Evolutionary conservation across 2,329 filamentous ascomycete species (phyloP), one percentile per base, ranked within the genome.

Genomic region (Tolypocladium endophyticum): DNA sequence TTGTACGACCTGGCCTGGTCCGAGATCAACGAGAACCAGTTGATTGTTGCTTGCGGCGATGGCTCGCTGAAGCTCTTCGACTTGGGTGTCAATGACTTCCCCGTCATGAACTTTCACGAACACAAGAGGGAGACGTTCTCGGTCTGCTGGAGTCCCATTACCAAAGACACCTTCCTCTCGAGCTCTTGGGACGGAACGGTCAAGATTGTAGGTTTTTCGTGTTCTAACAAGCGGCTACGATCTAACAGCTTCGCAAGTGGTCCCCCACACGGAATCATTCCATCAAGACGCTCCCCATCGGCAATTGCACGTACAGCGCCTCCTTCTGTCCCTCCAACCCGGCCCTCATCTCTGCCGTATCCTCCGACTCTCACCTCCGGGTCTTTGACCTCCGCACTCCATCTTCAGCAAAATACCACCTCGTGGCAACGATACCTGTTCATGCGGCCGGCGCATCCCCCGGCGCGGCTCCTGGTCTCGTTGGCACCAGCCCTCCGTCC

Each of bases 1-100:
- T 87, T 97, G 64, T 99, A 96, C 75, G 94, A 99, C 75, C 81
- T 94, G 58, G 84, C 92, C 33, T 97, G 94, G 92, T 96, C 92
- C 23, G 94, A 99, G 77, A 85, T 91, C 66, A 92, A 99, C 77
- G 93, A 97, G 77, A 96, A 94, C 74, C 94, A 99, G 77, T 79
- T 97, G 57, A 82, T 96, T 25, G 87, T 88, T 1, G 92, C 92
- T 0, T 92, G 90, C 65, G 94, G 94, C 64, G 94, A 99, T 76
- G 94, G 94, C 59, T 93, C 90, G 59, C 83, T 99, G 69, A 97
- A 97, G 77, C 84, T 99, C 55, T 99, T 94, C 74, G 94, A 99
- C 74, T 83, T 92, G 38, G 84, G 82, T 4, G 81, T 95, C 39
- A 80, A 87, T 66, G 83, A 92, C 52, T 97, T 94, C 70, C 94